These are phyloP conservation scores for Ceratobasidium sp. DNA, from an alignment of 1,284 basidiomycete genomes.

Conservation along the genomic window DNA sequence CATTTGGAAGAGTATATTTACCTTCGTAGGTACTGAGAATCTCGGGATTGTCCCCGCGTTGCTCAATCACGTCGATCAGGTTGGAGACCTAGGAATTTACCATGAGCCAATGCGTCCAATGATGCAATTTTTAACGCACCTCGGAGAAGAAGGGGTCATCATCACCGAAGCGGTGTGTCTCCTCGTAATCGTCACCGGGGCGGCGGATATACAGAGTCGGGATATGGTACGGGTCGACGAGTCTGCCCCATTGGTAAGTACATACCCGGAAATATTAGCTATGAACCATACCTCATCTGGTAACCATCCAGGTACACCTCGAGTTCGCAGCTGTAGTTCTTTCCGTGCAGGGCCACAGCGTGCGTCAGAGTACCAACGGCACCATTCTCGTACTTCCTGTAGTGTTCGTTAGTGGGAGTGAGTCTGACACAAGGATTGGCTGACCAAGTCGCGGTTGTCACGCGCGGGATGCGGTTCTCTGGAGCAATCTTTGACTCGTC, in stretches of 20 bases:
- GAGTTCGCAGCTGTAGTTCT: constrained; percentile 92
- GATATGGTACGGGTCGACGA: constrained; percentile 59
- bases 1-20: no score
- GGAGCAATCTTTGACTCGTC: constrained; percentile 84
- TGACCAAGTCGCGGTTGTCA: constrained; percentile 83
- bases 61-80: constrained; percentile 84
- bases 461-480: constrained; percentile 84
- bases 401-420: constrained; percentile 51
- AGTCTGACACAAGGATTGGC: constrained; percentile 50
- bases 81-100: constrained; percentile 70
- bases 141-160: constrained; percentile 96
- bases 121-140: constrained; percentile 52
- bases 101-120: not conserved
- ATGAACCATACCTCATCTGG: constrained; percentile 55
- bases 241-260: constrained; percentile 32
- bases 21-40: constrained; percentile 84
- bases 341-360: constrained; percentile 88
- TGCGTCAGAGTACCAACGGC: constrained; percentile 93
- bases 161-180: constrained; percentile 79
- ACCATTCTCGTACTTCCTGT: constrained; percentile 91
- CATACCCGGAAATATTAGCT: not conserved
- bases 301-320: constrained; percentile 94
- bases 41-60: constrained; percentile 72
- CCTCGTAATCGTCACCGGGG: constrained; percentile 88
- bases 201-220: constrained; percentile 87